Evolutionary conservation across 2,329 filamentous ascomycete genomes (phyloP), one percentile per base, ranked within the genome.

Genomic region (Xylariaceae sp.): DNA sequence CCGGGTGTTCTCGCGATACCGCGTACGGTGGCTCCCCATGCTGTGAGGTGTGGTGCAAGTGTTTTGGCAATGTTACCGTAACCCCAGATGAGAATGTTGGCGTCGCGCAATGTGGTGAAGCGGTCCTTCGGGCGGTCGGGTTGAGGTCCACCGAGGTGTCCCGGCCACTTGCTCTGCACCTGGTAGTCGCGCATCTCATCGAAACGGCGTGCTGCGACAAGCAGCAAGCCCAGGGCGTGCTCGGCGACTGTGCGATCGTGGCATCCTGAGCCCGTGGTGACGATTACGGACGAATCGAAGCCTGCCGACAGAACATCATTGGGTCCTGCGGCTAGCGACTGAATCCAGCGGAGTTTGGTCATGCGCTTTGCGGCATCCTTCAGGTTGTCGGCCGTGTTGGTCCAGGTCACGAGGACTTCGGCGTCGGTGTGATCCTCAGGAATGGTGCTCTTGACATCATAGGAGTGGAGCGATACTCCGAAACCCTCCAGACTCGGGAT

Each of bases 41-140:
- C 71, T 6, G 70, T 67, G 3, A 85, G 69, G 57, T 73, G 72
- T 18, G 82, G 81, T 5, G 76, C 70, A 35, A 85, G 74, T 1
- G 71, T 72, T 71, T 83, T 82, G 31, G 80, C 82, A 45, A 86
- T 85, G 66, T 85, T 86, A 48, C 82, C 82, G 59, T 81, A 85
- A 11, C 82, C 82, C 82, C 82, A 85, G 59, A 85, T 71, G 31
- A 80, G 66, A 3, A 85, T 71, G 56, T 74, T 74, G 6, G 82
- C 80, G 52, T 78, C 78, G 36, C 79, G 73, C 56, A 86, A 71
- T 9, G 80, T 80, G 2, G 78, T 82, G 68, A 85, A 85, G 11
- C 71, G 68, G 41, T 73, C 76, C 45, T 71, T 70, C 4, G 80
- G 80, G 15, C 80, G 72, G 55, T 82, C 79, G 10, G 78, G 77